phyloP scores from a whole-genome alignment of 1,284 basidiomycete species.

The Megacollybia platyphylla region DNA sequence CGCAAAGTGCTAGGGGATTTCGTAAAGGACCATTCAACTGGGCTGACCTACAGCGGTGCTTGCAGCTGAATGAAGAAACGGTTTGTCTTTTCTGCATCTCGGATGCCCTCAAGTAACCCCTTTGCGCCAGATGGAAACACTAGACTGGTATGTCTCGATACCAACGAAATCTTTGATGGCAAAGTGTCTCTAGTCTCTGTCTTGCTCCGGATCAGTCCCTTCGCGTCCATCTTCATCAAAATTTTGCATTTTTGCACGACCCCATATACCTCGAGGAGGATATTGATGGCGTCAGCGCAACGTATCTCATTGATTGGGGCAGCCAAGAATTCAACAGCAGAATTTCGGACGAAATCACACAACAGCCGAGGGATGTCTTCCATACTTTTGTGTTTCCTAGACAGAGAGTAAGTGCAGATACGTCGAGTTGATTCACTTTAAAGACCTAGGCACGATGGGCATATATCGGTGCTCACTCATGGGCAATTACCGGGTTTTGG shows the following conservation, averaged over 20 bases:
- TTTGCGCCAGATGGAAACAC: not conserved
- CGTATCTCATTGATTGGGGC: not conserved
- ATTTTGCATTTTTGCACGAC: constrained; percentile 35
- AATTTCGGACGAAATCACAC: not conserved
- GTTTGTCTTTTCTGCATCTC: not conserved
- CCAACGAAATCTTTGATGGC: not conserved
- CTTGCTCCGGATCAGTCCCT: constrained; percentile 18
- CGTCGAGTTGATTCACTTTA: not conserved
- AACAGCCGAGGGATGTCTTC: not conserved
- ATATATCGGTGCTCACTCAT: not conserved
- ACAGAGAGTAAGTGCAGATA: not conserved
- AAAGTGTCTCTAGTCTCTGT: constrained; percentile 16
- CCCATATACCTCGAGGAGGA: constrained; percentile 33
- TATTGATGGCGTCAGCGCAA: not conserved
- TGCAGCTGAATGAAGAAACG: not conserved
- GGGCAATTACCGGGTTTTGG: not conserved
- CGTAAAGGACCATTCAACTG: not conserved
- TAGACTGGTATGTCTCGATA: not conserved
- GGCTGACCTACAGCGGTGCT: not conserved
- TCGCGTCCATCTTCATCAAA: constrained; percentile 19
- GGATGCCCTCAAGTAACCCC: not conserved
- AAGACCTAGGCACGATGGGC: not conserved
- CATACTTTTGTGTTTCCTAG: not conserved
- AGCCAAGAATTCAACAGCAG: not conserved
- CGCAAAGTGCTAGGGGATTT: not conserved